phyloP scores from a whole-genome alignment of 257 asterid species.

The Solanum rostratum region DNA sequence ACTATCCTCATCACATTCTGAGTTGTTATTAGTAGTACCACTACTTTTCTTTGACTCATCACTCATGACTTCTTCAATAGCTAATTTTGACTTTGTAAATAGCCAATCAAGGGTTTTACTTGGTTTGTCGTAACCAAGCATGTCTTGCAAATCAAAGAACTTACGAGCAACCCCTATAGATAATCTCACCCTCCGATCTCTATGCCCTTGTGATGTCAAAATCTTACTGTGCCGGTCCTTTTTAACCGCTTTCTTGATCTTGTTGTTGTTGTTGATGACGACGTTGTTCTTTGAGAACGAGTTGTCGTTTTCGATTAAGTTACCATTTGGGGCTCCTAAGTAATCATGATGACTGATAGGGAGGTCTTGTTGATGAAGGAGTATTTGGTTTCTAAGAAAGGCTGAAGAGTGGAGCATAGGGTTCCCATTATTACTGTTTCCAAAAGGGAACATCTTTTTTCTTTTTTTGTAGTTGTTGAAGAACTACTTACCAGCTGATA shows the following conservation, averaged over 20 bases:
- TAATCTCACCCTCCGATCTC: constrained; percentile 77
- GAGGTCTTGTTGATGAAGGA: constrained; percentile 21
- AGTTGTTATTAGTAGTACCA: neutral
- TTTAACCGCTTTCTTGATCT: constrained; percentile 7
- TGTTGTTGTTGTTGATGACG: neutral
- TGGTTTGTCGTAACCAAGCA: constrained; percentile 67
- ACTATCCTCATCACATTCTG: constrained; percentile 12
- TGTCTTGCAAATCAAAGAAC: constrained; percentile 87
- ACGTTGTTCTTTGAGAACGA: neutral
- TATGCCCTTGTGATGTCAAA: constrained; percentile 64
- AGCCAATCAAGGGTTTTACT: constrained; percentile 94
- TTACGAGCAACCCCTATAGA: constrained; percentile 73
- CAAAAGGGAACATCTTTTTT: constrained; percentile 23
- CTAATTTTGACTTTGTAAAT: constrained; percentile 49
- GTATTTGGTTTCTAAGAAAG: constrained; percentile 11
- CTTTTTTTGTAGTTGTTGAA: neutral
- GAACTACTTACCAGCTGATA: neutral
- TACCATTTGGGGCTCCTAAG: constrained; percentile 8
- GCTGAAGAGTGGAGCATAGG: constrained; percentile 27
- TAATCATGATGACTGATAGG: neutral
- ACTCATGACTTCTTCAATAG: constrained; percentile 44
- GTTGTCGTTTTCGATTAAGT: neutral
- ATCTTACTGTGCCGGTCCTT: constrained; percentile 78
- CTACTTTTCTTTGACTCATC: neutral
- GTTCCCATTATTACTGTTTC: constrained; percentile 16